phyloP scores from a whole-genome alignment of 2,329 filamentous ascomycete species.

The Aureobasidium sp. region DNA sequence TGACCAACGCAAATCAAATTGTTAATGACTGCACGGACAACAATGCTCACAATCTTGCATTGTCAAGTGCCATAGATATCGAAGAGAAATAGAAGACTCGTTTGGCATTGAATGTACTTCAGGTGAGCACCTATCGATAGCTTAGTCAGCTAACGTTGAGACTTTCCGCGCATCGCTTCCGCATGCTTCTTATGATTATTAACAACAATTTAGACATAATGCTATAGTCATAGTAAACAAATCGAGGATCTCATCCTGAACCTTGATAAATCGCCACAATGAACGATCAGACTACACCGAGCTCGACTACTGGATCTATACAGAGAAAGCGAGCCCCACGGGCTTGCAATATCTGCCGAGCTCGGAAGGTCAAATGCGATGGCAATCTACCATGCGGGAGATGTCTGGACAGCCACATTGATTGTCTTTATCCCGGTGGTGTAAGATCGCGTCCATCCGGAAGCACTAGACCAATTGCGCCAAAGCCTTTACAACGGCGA shows the following conservation, averaged over 20 bases:
- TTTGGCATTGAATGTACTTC: neutral
- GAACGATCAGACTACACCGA: neutral
- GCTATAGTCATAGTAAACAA: neutral
- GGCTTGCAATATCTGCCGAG: conserved; percentile 10
- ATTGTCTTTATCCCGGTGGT: neutral
- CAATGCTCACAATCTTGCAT: neutral
- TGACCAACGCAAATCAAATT: too few species aligned
- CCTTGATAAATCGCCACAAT: neutral
- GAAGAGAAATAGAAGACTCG: neutral
- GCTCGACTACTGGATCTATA: neutral
- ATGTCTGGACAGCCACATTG: neutral
- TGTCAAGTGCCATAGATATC: too few species aligned
- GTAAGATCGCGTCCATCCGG: neutral
- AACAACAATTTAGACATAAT: neutral
- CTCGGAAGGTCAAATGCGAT: conserved; percentile 15
- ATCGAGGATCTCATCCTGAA: neutral
- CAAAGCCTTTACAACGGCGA: neutral
- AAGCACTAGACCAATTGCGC: neutral
- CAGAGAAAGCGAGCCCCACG: neutral
- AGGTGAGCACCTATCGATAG: neutral
- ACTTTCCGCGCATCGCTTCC: neutral
- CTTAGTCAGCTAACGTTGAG: neutral
- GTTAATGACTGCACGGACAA: too few species aligned
- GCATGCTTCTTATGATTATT: neutral
- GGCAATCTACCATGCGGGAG: neutral